A percentile compares a stretch with the other conserved stretches of the same genome.
Evolutionary conservation across 176 grass and related monocot genomes (phyloP).

Genomic region (Zoysia japonica): DNA sequence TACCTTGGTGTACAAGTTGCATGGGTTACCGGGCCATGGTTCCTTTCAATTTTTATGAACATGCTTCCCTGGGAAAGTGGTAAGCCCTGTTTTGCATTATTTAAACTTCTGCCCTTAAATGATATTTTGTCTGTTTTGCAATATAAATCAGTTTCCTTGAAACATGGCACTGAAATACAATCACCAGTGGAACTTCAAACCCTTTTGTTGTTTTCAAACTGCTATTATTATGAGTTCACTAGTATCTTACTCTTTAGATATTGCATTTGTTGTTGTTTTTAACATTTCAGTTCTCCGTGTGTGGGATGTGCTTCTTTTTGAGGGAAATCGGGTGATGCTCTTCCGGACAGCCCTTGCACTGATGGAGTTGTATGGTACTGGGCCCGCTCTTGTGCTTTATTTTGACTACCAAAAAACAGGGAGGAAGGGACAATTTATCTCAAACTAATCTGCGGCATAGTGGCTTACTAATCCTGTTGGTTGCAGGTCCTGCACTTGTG

Average conservation of each 20-base stretch:
- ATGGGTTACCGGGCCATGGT: constrained; percentile 99
- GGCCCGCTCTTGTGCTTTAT: constrained; percentile 34
- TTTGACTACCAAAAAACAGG: constrained; percentile 2
- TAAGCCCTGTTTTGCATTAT: constrained; percentile 54
- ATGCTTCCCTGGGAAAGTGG: constrained; percentile 99
- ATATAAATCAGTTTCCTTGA: neutral
- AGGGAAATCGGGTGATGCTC: constrained; percentile 91
- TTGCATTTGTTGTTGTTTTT: constrained; percentile 39
- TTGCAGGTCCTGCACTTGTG: constrained; percentile 88
- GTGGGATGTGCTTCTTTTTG: constrained; percentile 97
- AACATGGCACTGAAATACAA: neutral
- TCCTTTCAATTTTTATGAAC: constrained; percentile 99
- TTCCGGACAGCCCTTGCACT: constrained; percentile 87
- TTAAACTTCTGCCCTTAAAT: constrained; percentile 15
- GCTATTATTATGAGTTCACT: constrained; percentile 3
- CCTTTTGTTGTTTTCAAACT: constrained; percentile 24
- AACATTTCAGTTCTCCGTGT: constrained; percentile 91
- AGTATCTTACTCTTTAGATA: constrained; percentile 25
- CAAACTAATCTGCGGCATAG: neutral
- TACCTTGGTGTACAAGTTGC: constrained; percentile 96
- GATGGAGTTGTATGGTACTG: constrained; percentile 98
- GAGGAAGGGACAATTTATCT: neutral
- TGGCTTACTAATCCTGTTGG: constrained; percentile 25
- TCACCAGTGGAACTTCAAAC: constrained; percentile 15
- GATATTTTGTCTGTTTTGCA: neutral